Percentiles rank a stretch among this genome's conserved stretches.
Conservation (phyloP, 331 rosid genomes). For the Quercus lobata region DNA sequence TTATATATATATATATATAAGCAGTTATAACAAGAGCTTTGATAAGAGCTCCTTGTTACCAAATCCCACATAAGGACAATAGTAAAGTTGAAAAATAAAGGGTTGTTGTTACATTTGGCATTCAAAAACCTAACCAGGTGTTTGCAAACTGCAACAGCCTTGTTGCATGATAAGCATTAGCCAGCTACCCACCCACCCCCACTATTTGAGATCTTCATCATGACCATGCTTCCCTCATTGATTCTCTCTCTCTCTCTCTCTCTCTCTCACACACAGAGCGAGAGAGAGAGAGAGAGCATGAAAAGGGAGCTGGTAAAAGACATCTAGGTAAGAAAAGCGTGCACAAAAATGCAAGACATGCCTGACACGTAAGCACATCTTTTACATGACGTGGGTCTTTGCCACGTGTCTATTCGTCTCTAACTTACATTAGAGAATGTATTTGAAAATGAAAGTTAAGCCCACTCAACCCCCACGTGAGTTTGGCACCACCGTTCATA, state of each 20-base stretch:
- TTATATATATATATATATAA: not conserved
- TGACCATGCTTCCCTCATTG: no score
- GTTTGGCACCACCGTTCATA: not conserved
- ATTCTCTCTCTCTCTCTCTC: no score
- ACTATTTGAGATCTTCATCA: no score
- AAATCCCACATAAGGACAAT: constrained; percentile 13
- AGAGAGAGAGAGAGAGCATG: constrained; percentile 4
- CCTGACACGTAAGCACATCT: constrained; percentile 35
- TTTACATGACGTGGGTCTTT: constrained; percentile 31
- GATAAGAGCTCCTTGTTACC: constrained; percentile 15
- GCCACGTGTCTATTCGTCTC: constrained; percentile 25
- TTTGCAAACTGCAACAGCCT: not conserved
- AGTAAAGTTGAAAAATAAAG: constrained; percentile 15
- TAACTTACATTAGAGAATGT: not conserved
- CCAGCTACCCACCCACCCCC: not conserved
- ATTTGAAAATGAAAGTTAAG: not conserved
- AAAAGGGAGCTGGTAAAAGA: not conserved
- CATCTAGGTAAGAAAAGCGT: constrained; percentile 26
- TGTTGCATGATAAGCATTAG: constrained; percentile 12
- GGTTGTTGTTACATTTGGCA: constrained; percentile 16
- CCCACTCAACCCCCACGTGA: not conserved
- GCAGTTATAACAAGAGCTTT: not conserved
- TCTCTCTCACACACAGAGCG: no score
- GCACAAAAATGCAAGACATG: constrained; percentile 29
- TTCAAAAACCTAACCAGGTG: constrained; percentile 16